Evolutionary conservation across 305 asterid genomes (phyloP), one percentile per base, ranked within the genome.

Genomic region (Coffea humblotiana): DNA sequence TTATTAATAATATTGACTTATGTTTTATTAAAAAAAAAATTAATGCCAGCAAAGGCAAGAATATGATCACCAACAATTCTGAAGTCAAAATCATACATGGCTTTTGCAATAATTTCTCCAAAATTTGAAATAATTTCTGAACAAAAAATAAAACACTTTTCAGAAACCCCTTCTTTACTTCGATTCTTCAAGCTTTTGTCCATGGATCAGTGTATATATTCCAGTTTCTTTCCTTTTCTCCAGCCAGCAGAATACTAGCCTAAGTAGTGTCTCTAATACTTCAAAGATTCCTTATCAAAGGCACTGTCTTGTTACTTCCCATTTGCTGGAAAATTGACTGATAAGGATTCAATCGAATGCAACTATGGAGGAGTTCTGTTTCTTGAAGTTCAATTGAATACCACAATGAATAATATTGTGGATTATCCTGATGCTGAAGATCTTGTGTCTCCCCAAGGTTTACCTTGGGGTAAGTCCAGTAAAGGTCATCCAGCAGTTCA

Each of bases 251-350:
- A 16, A 27, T 54, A 52, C 54, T 4, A 27, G 61, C 23, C 25
- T 11, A 51, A 27, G 12, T 29, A 75, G 35, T 43, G 18, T 19
- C 19, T 2, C 69, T 27, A 3, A 19, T 9, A 27, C 60, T 52
- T 52, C 61, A 80, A 80, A 56, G 45, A 66, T 2, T 74, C 83
- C 63, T 47, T 80, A 40, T 65, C 75, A 7, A 77, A 77, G 68
- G 16, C 15, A 19, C 35, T 54, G 54, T 9, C 71, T 29, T 25
- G 16, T 6, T 69, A 78, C 6, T 78, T 49, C 35, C 76, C 70
- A 5, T 54, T 78, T 19, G 76, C 76, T 0, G 76, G 81, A 52
- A 70, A 25, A 54, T 15, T 51, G 25, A 27, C 0, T 0, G 15
- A 54, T 35, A 70, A 78, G 52, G 40, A 51, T 2, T 52, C 4